Percentiles rank a stretch among this genome's conserved stretches.
Conservation (phyloP, 805 yeast genomes). For the Candida vartiovaarae region DNA sequence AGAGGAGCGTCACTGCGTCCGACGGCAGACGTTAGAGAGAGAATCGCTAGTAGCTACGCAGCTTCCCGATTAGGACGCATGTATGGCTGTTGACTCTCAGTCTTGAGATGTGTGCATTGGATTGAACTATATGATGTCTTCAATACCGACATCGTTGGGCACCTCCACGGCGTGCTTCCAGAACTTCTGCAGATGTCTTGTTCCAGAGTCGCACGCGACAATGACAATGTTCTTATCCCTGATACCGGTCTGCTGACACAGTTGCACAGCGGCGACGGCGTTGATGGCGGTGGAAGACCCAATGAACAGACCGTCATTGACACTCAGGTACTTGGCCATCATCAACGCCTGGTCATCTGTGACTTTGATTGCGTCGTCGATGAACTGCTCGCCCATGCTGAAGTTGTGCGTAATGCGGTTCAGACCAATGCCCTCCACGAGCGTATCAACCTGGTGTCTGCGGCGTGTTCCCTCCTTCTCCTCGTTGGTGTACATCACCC, state of each 20-base stretch:
- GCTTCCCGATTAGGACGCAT: no score
- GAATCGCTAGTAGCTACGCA: no score
- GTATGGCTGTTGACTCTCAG: neutral
- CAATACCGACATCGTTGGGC: slow-evolving; percentile 26
- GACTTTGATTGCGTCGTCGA: slow-evolving; percentile 78
- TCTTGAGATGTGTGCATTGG: no score
- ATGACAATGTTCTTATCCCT: slow-evolving; percentile 69
- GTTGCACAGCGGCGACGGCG: slow-evolving; percentile 78
- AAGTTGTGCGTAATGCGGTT: slow-evolving; percentile 84
- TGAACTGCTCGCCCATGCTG: slow-evolving; percentile 54
- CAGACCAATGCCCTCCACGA: slow-evolving; percentile 90
- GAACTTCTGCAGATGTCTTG: slow-evolving; percentile 84
- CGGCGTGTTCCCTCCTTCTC: slow-evolving; percentile 92
- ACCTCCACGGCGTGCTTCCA: slow-evolving; percentile 64
- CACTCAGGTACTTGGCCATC: slow-evolving; percentile 82
- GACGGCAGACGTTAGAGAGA: no score
- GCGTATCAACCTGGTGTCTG: slow-evolving; percentile 93
- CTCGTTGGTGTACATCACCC: slow-evolving; percentile 87
- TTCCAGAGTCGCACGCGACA: slow-evolving; percentile 88
- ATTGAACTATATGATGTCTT: slow-evolving; percentile 23
- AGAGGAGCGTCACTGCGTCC: no score
- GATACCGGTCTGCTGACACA: slow-evolving; percentile 37
- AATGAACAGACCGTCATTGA: slow-evolving; percentile 81
- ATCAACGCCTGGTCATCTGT: slow-evolving; percentile 71
- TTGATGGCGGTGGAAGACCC: slow-evolving; percentile 94